Evolutionary conservation across 2,329 filamentous ascomycete genomes (phyloP).

Genomic region (Apiospora phragmitis): DNA sequence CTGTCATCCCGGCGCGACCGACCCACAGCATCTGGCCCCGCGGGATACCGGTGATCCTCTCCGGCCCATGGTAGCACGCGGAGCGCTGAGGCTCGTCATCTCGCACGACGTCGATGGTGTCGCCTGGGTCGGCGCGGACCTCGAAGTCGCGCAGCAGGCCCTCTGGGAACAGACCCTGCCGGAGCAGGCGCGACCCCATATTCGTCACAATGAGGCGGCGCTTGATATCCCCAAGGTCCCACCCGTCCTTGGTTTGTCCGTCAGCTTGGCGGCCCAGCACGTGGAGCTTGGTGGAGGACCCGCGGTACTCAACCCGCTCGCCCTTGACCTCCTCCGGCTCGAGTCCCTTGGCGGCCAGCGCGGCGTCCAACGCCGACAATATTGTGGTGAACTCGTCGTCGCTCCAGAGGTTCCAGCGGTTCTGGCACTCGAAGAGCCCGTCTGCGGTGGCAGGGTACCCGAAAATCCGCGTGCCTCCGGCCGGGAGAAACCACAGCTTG

Average conservation of each 20-base stretch:
- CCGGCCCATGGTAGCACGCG: not conserved
- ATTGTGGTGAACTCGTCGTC: conserved; percentile 30
- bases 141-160: not conserved
- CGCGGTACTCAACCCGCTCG: conserved; percentile 40
- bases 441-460: conserved; percentile 20
- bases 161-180: conserved; percentile 31
- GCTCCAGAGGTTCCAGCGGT: conserved; percentile 34
- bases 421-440: not conserved
- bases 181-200: conserved; percentile 29
- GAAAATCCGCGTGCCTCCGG: conserved; percentile 43
- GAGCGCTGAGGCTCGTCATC: not conserved
- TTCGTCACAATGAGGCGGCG: conserved; percentile 39
- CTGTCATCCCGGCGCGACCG: not conserved
- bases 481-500: conserved; percentile 43
- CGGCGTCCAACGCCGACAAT: conserved; percentile 34
- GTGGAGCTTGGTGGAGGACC: conserved; percentile 43
- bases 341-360: conserved; percentile 38
- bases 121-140: no score
- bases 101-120: not conserved
- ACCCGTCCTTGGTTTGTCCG: conserved; percentile 34
- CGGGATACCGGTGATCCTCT: not conserved
- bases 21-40: not conserved
- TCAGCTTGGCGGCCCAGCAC: conserved; percentile 41
- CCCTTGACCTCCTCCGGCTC: conserved; percentile 39
- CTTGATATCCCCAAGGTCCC: conserved; percentile 42